A percentile compares a stretch with the other conserved stretches of the same genome.
Evolutionary conservation across 1,139 yeast species (phyloP).

Genomic region (Casaregolazyma suthepensis): DNA sequence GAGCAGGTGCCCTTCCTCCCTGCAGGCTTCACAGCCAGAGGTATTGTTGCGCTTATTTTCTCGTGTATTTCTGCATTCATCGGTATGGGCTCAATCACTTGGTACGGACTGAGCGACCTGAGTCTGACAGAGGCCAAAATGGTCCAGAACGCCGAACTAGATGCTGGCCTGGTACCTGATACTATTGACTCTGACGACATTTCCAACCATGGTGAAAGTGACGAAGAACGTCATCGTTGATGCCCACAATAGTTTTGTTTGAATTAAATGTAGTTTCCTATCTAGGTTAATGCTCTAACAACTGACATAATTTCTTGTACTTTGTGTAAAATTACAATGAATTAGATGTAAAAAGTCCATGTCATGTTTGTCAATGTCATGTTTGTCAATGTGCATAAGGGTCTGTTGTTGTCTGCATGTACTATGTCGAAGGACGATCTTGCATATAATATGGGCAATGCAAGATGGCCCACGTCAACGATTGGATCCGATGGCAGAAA

Average conservation of each 20-base stretch:
- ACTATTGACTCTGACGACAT: conserved; percentile 19
- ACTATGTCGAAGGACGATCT: neutral
- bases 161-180: conserved; percentile 21
- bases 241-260: neutral
- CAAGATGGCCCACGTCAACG: neutral
- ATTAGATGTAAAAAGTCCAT: neutral
- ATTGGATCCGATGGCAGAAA: neutral
- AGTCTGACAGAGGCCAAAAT: conserved; percentile 21
- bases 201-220: neutral
- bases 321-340: neutral
- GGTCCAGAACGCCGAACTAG: conserved; percentile 18
- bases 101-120: conserved; percentile 74
- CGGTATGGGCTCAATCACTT: conserved; percentile 69
- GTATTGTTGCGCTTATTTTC: conserved; percentile 79
- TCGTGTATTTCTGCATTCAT: conserved; percentile 72
- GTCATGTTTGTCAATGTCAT: neutral
- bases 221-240: neutral
- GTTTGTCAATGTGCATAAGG: neutral
- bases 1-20: conserved; percentile 63
- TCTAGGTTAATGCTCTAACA: neutral
- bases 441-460: neutral
- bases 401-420: no score
- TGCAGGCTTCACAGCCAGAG: conserved; percentile 80
- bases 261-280: neutral
- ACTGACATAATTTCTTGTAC: neutral